Conservation (phyloP, 805 yeast genomes). For the Candida insectalens region DNA sequence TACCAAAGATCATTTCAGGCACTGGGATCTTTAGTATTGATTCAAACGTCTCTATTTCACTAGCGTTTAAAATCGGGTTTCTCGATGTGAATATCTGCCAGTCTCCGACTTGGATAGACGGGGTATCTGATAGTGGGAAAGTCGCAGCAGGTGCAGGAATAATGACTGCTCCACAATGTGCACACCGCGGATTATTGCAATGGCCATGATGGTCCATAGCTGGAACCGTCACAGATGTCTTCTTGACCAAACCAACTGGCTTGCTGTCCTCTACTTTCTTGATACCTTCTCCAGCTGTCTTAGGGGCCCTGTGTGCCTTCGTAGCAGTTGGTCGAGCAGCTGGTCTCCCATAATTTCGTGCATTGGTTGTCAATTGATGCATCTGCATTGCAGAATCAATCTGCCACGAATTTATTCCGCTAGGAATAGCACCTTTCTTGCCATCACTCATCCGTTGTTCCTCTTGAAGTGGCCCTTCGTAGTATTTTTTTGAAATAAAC, state of each 20-base stretch:
- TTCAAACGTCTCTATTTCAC: slow-evolving; percentile 63
- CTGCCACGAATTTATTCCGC: slow-evolving; percentile 45
- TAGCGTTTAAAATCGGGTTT: slow-evolving; percentile 66
- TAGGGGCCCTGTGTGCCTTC: neutral
- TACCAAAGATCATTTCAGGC: slow-evolving; percentile 97
- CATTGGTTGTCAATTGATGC: slow-evolving; percentile 39
- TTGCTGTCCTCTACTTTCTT: no score
- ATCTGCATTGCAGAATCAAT: slow-evolving; percentile 56
- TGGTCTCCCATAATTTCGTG: slow-evolving; percentile 26
- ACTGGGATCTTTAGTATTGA: slow-evolving; percentile 62
- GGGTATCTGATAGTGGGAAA: slow-evolving; percentile 52
- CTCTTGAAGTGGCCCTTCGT: no score
- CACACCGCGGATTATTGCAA: slow-evolving; percentile 31
- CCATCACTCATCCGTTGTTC: no score
- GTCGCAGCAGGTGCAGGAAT: slow-evolving; percentile 70
- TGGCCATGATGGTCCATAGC: slow-evolving; percentile 11
- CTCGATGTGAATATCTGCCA: slow-evolving; percentile 73
- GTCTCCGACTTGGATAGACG: slow-evolving; percentile 57
- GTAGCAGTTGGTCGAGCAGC: neutral
- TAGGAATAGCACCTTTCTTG: no score
- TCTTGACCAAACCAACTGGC: no score
- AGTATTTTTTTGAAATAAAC: no score
- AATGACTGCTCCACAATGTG: slow-evolving; percentile 60
- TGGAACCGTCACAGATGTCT: slow-evolving; percentile 8
- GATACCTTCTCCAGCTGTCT: neutral